Percentiles rank a stretch among this genome's conserved stretches.
These are phyloP conservation scores for Magnusiomyces tetraspermus DNA, from an alignment of 1,139 yeast species.

Conservation along the genomic window DNA sequence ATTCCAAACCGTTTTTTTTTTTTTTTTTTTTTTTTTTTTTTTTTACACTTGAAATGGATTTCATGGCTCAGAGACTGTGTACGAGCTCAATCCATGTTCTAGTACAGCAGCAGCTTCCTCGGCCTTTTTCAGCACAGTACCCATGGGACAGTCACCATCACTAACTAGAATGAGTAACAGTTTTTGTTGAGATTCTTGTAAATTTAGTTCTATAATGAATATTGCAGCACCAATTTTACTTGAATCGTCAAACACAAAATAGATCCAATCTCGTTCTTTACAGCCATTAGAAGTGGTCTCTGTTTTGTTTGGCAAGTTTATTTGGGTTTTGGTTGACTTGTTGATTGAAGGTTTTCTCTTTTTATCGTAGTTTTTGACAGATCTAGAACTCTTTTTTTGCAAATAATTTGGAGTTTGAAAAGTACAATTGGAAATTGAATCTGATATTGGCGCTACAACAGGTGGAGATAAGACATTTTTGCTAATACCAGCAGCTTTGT, in stretches of 20 bases:
- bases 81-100: constrained; percentile 22
- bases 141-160: constrained; percentile 25
- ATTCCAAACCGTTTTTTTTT: too few relatives aligned
- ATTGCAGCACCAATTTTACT: constrained; percentile 13
- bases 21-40: too few relatives aligned
- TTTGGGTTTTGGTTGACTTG: not conserved
- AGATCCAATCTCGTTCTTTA: constrained; percentile 20
- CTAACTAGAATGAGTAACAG: constrained; percentile 24
- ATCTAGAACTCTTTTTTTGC: not conserved
- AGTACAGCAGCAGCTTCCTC: constrained; percentile 22
- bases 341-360: not conserved
- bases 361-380: not conserved
- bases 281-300: too few relatives aligned
- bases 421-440: too few relatives aligned
- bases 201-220: constrained; percentile 20
- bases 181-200: constrained; percentile 17
- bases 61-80: too few relatives aligned
- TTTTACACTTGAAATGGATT: too few relatives aligned
- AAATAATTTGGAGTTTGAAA: too few relatives aligned
- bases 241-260: constrained; percentile 23
- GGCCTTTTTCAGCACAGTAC: constrained; percentile 21
- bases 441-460: not conserved
- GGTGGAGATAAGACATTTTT: not conserved
- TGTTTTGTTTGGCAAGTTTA: too few relatives aligned
- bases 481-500: constrained; percentile 17